Conservation (phyloP, 352 stramenopile genomes). For the Phytophthora tentaculata region DNA sequence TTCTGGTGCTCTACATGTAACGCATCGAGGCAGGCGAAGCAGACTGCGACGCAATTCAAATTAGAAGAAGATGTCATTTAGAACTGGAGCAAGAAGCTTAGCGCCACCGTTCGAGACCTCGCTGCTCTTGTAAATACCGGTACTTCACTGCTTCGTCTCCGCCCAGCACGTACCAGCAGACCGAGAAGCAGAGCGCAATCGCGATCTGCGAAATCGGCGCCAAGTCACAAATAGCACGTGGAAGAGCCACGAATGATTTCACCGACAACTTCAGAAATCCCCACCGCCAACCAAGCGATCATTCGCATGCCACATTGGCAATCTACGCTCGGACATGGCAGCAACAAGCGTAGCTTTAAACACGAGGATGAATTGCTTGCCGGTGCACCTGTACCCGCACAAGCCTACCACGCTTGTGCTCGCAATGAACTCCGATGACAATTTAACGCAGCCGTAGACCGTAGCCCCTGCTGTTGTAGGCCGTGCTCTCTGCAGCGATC, state of each 20-base stretch:
- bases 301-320: background rate
- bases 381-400: background rate
- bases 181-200: conserved; percentile 27
- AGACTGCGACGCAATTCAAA: no score
- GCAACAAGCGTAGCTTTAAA: background rate
- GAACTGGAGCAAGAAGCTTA: background rate
- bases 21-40: no score
- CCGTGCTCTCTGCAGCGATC: conserved; percentile 23
- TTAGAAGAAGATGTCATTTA: background rate
- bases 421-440: conserved; percentile 7
- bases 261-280: conserved; percentile 12
- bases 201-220: conserved; percentile 23
- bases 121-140: no score
- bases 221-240: conserved; percentile 17
- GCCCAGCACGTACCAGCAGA: conserved; percentile 29
- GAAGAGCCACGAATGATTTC: conserved; percentile 35
- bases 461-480: background rate
- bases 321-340: background rate
- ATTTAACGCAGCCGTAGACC: conserved; percentile 7
- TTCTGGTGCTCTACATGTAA: background rate
- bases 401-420: background rate
- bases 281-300: background rate
- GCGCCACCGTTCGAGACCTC: background rate
- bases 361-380: conserved; percentile 5
- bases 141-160: conserved; percentile 26